phyloP scores from a whole-genome alignment of 2,329 filamentous ascomycete species.

The Calonectria pseudoturangicola region DNA sequence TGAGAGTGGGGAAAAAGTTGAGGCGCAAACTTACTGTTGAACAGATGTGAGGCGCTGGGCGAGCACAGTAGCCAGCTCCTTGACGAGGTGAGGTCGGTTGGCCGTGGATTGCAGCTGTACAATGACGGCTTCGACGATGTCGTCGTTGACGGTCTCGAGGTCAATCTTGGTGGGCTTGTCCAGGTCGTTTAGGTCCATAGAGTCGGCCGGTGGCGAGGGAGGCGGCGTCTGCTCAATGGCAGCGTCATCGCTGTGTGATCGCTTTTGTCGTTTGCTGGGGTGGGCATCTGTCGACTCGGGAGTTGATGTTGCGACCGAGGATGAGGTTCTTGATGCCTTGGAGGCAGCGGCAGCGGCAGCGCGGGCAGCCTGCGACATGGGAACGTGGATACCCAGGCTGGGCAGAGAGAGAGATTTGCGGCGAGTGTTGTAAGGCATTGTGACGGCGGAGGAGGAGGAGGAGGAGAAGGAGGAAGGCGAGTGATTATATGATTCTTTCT shows the following conservation, averaged over 20 bases:
- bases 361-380: constrained; percentile 78
- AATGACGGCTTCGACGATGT: constrained; percentile 94
- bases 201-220: constrained; percentile 60
- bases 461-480: constrained; percentile 6
- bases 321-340: constrained; percentile 58
- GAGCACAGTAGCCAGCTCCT: constrained; percentile 90
- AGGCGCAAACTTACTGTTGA: constrained; percentile 83
- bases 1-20: constrained; percentile 38
- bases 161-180: constrained; percentile 66
- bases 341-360: constrained; percentile 68
- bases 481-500: constrained; percentile 25
- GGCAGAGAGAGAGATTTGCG: constrained; percentile 96
- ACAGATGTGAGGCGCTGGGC: constrained; percentile 86
- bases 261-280: constrained; percentile 82
- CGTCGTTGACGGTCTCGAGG: constrained; percentile 90
- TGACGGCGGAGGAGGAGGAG: constrained; percentile 35
- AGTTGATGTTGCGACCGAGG: constrained; percentile 57
- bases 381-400: constrained; percentile 92
- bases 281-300: constrained; percentile 60
- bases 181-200: constrained; percentile 55
- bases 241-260: constrained; percentile 88
- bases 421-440: constrained; percentile 96
- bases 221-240: constrained; percentile 84
- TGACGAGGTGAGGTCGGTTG: constrained; percentile 95
- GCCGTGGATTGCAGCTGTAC: constrained; percentile 90